phyloP scores from a whole-genome alignment of 148 eudicot species.

The Chenopodium quinoa region DNA sequence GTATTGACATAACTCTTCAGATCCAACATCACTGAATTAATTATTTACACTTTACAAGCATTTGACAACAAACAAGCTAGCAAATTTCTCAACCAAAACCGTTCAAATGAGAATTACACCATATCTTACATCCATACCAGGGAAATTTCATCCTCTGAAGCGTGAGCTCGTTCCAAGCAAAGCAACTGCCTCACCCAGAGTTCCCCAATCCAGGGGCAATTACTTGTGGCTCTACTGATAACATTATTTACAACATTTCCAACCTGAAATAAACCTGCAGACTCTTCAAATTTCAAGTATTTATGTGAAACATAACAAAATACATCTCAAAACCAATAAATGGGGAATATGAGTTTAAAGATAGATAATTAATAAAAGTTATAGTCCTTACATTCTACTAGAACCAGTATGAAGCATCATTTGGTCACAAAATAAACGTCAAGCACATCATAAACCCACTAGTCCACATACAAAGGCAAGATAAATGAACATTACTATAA shows the following conservation, averaged over 20 bases:
- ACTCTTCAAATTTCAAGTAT: slow-evolving; percentile 84
- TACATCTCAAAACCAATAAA: slow-evolving; percentile 6
- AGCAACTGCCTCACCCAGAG: slow-evolving; percentile 86
- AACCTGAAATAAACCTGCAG: slow-evolving; percentile 58
- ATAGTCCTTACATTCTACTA: background rate
- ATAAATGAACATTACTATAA: background rate
- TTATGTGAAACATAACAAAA: slow-evolving; percentile 39
- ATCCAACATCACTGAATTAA: slow-evolving; percentile 1
- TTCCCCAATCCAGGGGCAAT: slow-evolving; percentile 93
- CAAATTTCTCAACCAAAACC: background rate
- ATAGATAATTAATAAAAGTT: background rate
- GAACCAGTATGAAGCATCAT: background rate
- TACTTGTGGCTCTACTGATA: slow-evolving; percentile 69
- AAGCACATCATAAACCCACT: background rate
- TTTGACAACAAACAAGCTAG: background rate
- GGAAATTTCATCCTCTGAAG: slow-evolving; percentile 74
- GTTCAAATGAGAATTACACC: background rate
- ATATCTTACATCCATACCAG: slow-evolving; percentile 40
- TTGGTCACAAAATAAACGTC: background rate
- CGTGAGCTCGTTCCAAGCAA: slow-evolving; percentile 71
- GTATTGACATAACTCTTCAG: background rate
- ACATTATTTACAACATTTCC: slow-evolving; percentile 51
- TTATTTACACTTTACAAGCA: background rate
- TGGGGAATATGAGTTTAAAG: background rate
- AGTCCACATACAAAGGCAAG: background rate